These are phyloP conservation scores for Diospyros lotus DNA, from an alignment of 148 eudicot species.

Conservation along the genomic window DNA sequence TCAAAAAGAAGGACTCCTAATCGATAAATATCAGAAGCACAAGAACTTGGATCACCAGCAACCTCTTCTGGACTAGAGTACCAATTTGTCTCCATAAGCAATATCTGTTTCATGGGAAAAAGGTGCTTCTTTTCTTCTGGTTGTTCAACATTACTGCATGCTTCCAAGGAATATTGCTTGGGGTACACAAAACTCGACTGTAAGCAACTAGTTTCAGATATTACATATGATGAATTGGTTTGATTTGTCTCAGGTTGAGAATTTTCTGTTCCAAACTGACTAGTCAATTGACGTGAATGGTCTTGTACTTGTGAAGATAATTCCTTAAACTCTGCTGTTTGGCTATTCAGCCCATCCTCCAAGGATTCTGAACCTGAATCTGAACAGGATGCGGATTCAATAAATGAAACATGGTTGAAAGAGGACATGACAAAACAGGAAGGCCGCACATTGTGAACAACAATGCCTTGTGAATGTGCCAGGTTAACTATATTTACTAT, in stretches of 20 bases:
- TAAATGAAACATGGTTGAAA: constrained; percentile 79
- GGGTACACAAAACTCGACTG: constrained; percentile 25
- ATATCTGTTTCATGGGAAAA: constrained; percentile 79
- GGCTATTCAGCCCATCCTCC: constrained; percentile 54
- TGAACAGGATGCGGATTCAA: constrained; percentile 93
- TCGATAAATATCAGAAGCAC: constrained; percentile 88
- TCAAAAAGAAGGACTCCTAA: constrained; percentile 97
- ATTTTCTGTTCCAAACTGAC: constrained; percentile 19
- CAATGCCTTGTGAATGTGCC: constrained; percentile 85
- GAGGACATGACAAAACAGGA: constrained; percentile 92
- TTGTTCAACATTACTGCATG: constrained; percentile 32
- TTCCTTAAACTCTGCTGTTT: constrained; percentile 40
- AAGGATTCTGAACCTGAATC: constrained; percentile 81
- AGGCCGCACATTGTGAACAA: constrained; percentile 77
- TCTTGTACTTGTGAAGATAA: constrained; percentile 27
- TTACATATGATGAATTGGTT: too few species aligned
- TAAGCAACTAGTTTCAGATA: too few species aligned
- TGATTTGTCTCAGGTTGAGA: constrained; percentile 20
- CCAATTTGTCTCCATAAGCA: constrained; percentile 87
- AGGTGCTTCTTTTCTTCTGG: constrained; percentile 47
- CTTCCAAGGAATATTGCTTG: constrained; percentile 19
- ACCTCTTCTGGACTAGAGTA: constrained; percentile 87
- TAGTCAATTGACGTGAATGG: constrained; percentile 21
- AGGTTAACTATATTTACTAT: constrained; percentile 74
- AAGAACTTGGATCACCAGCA: constrained; percentile 70